Evolutionary conservation across 1,139 yeast species (phyloP).

Genomic region (Martiniozyma asiatica): DNA sequence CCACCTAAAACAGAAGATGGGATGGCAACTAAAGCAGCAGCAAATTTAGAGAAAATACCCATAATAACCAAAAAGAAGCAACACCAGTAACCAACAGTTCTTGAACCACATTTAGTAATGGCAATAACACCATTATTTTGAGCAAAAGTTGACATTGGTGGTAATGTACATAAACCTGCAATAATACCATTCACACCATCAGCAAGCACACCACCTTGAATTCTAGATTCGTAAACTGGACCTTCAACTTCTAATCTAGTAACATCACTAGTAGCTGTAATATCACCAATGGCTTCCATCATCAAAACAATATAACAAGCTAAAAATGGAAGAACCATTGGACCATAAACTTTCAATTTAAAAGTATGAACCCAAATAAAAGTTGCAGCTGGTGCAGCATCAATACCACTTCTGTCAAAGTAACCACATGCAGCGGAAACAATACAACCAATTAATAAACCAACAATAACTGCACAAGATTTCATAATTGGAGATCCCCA

Average conservation of each 20-base stretch:
- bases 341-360: slow-evolving; percentile 63
- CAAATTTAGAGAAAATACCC: slow-evolving; percentile 84
- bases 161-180: slow-evolving; percentile 63
- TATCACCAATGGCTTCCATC: slow-evolving; percentile 91
- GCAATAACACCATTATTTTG: slow-evolving; percentile 92
- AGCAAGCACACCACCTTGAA: slow-evolving; percentile 86
- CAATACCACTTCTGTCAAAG: slow-evolving; percentile 44
- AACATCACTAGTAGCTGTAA: slow-evolving; percentile 87
- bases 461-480: slow-evolving; percentile 81
- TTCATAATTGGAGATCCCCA: slow-evolving; percentile 95
- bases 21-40: slow-evolving; percentile 78
- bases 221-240: slow-evolving; percentile 62
- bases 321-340: slow-evolving; percentile 69
- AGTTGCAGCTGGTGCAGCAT: slow-evolving; percentile 69
- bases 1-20: slow-evolving; percentile 84
- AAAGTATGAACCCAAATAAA: slow-evolving; percentile 85
- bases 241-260: slow-evolving; percentile 79
- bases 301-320: slow-evolving; percentile 70
- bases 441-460: slow-evolving; percentile 76
- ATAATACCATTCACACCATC: slow-evolving; percentile 64
- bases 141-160: slow-evolving; percentile 84
- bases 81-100: slow-evolving; percentile 82
- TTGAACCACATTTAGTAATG: slow-evolving; percentile 78
- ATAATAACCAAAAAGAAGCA: slow-evolving; percentile 69
- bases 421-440: slow-evolving; percentile 88